Evolutionary conservation across 495 filamentous ascomycete genomes (phyloP), one percentile per base, ranked within the genome.

Genomic region (Aspergillus sclerotiicarbonarius): DNA sequence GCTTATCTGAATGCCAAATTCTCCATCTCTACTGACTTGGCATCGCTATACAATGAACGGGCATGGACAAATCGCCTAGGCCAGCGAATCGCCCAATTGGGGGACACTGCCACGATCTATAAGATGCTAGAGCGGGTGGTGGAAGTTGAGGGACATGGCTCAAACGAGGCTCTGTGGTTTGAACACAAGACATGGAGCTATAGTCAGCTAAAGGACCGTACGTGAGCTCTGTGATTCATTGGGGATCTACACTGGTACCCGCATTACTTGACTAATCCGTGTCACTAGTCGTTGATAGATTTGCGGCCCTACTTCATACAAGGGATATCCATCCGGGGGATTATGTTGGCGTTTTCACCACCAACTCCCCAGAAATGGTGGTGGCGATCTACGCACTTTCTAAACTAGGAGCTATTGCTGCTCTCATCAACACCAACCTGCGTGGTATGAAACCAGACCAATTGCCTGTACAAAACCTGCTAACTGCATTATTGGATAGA

Each of bases 361-460:
- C 73, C 18, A 98, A 98, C 66, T 89, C 84, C n/a, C 88, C 90
- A 8, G 80, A 86, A 32, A 92, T 96, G 70, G 70, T 96, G 3
- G 89, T 95, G 65, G 53, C 90, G 3, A 84, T 87, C 71, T 84
- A 94, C 48, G 94, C 88, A 0, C 68, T 96, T 30, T 95, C 92
- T 80, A 85, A 87, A 13, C 77, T 97, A 29, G 94, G 94, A 2
- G 91, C 89, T 0, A 85, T 83, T 33, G 88, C 92, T 18, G 92
- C 93, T 3, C 89, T 96, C 63, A 86, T 98, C 66, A 98, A 98
- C 69, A 95, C 91, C 64, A 97, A 96, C 62, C 71, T 98, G 20
- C 81, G 82, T 13, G 89, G 87, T 57, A 81, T 83, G 43, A 69
- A 16, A 30, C 4, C 8, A n/a, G 9, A 2, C 31, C 6, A 32